These are phyloP conservation scores for Pyrenophora seminiperda DNA, from an alignment of 2,329 filamentous ascomycete genomes.

Conservation along the genomic window DNA sequence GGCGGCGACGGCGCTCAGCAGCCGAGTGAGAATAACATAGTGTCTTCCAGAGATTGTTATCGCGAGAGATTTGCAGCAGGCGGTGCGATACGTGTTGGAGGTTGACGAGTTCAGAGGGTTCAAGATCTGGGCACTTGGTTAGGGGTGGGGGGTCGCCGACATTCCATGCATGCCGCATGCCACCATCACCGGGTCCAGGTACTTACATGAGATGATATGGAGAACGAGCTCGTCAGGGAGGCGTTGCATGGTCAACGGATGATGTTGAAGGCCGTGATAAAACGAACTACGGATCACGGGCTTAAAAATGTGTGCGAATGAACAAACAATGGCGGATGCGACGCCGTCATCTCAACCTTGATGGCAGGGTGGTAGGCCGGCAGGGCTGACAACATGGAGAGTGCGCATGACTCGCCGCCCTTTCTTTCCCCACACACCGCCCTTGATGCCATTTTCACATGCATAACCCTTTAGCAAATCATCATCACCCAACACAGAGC, in stretches of 20 bases:
- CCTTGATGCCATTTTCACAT: background rate
- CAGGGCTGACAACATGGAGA: slow-evolving; percentile 28
- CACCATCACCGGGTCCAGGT: slow-evolving; percentile 3
- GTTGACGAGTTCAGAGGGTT: slow-evolving; percentile 66
- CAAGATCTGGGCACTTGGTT: slow-evolving; percentile 58
- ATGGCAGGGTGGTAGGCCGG: slow-evolving; percentile 17
- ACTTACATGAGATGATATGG: slow-evolving; percentile 51
- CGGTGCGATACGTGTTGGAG: slow-evolving; percentile 72
- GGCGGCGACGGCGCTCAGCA: slow-evolving; percentile 65
- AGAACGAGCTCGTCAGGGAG: slow-evolving; percentile 52
- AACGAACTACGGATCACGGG: background rate
- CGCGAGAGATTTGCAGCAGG: slow-evolving; percentile 70
- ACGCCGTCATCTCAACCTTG: slow-evolving; percentile 14
- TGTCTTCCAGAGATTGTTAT: slow-evolving; percentile 76
- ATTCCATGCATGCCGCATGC: too few relatives aligned
- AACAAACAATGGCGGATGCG: slow-evolving; percentile 15
- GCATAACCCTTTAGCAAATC: background rate
- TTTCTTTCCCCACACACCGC: slow-evolving; percentile 5
- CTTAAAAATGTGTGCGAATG: background rate
- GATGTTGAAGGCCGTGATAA: background rate
- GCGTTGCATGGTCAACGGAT: slow-evolving; percentile 24
- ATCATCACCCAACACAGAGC: too few relatives aligned
- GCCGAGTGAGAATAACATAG: slow-evolving; percentile 74
- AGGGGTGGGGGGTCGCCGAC: slow-evolving; percentile 26
- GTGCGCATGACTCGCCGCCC: slow-evolving; percentile 17